Base-by-base conservation (phyloP, 805 yeast genomes). In the Myxozyma udenii region DNA sequence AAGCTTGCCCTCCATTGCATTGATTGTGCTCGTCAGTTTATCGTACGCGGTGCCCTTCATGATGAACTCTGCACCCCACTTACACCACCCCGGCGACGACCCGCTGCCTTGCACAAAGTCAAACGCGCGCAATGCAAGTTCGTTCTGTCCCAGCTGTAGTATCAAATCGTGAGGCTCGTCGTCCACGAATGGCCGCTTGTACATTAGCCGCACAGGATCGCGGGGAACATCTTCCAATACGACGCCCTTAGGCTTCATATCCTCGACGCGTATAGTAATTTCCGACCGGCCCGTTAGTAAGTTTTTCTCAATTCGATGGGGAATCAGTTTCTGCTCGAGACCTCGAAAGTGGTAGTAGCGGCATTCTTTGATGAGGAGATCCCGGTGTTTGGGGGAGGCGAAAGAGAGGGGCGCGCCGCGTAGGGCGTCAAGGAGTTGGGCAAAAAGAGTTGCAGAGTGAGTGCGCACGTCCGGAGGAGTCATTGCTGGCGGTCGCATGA, bases 401-500 rank as follows among this genome's bases (percentile, higher is more conserved):
- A 85, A 72, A 1, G 71, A 69, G 18, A 78, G 60, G 2, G 69
- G 64, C 33, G 79, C 77, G 0, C 90, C 90, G 53, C 76, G 74
- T 23, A 87, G 66, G 1, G 80, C 63, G 23, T 73, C 72, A 41
- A 89, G 48, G 24, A 89, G 61, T 41, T 79, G 83, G 18, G 64
- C 70, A 64, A 83, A 88, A 48, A 79, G 64, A 19, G 62, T 65
- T 0, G 84, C 76, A 1, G 83, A 77, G 55, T 88, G 71, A 32
- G 74, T 68, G 2, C 77, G 68, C 2, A 75, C 75, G 1, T 75
- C 72, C 2, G 82, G 72, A 0, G 86, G 85, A 7, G 79, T 75
- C 51, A 80, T 77, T 1, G 93, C 87, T 2, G 95, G 95, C 0
- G 96, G 96, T 35, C 96, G 69, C 2, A 85, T 67, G 60, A 83